These are phyloP conservation scores for Leccinum ochraceum DNA, from an alignment of 768 basidiomycete species.

Conservation along the genomic window DNA sequence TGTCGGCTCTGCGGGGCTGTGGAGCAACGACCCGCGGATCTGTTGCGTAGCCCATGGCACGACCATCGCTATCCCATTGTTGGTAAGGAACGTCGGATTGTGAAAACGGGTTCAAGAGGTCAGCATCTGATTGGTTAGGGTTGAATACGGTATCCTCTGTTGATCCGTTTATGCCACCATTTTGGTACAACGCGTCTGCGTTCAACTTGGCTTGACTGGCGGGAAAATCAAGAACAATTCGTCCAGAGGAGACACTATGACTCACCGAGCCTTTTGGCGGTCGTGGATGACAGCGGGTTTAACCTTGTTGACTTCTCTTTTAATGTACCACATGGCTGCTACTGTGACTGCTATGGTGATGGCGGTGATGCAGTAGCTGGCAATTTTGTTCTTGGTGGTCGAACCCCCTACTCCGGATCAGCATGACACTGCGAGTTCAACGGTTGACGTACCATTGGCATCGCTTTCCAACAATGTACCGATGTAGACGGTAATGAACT, in stretches of 20 bases:
- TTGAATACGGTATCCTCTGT: constrained; percentile 38
- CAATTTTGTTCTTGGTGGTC: constrained; percentile 53
- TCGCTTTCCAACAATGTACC: constrained; percentile 71
- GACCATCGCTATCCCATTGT: constrained; percentile 53
- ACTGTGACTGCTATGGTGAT: constrained; percentile 73
- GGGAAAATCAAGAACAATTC: constrained; percentile 6
- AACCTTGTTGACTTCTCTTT: constrained; percentile 63
- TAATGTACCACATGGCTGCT: constrained; percentile 83
- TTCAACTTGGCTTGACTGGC: constrained; percentile 55
- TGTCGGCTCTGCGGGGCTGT: constrained; percentile 39
- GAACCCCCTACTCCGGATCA: constrained; percentile 20
- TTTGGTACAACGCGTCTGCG: constrained; percentile 34
- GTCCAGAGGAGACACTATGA: not conserved
- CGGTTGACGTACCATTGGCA: constrained; percentile 30
- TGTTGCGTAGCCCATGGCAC: constrained; percentile 47
- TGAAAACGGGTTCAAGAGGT: constrained; percentile 34
- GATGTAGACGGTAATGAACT: constrained; percentile 89
- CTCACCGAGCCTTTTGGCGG: constrained; percentile 68
- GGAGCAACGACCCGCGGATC: constrained; percentile 54
- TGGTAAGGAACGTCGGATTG: constrained; percentile 40
- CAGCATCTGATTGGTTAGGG: constrained; percentile 41
- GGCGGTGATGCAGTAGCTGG: constrained; percentile 68
- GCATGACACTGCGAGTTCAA: not conserved
- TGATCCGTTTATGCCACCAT: constrained; percentile 30
- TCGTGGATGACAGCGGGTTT: constrained; percentile 70